A percentile compares a stretch with the other conserved stretches of the same genome.
These are phyloP conservation scores for Aspergillus pseudoterreus DNA, from an alignment of 2,329 filamentous ascomycete genomes.

Conservation along the genomic window DNA sequence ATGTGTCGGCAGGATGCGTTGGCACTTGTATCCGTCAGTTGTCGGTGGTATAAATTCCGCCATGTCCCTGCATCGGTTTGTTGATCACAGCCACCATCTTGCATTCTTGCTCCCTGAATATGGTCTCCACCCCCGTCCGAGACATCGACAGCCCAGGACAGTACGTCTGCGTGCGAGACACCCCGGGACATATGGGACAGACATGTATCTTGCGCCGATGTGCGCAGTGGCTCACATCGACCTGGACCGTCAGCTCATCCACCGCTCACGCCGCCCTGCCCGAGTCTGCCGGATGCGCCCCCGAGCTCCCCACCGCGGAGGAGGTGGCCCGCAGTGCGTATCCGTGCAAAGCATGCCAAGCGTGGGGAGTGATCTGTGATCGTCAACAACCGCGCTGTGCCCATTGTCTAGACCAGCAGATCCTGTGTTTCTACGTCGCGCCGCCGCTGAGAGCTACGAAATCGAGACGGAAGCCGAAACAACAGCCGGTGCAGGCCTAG, in stretches of 20 bases:
- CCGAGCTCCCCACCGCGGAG: too few relatives aligned
- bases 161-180: slow-evolving; percentile 3
- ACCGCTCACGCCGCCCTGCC: background rate
- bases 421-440: slow-evolving; percentile 32
- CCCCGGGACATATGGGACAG: slow-evolving; percentile 1
- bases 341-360: slow-evolving; percentile 28
- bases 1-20: too few relatives aligned
- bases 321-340: background rate
- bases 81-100: too few relatives aligned
- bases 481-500: slow-evolving; percentile 24
- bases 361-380: slow-evolving; percentile 25
- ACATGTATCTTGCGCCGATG: slow-evolving; percentile 10
- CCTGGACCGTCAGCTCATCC: slow-evolving; percentile 4
- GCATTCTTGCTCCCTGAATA: background rate
- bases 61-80: too few relatives aligned
- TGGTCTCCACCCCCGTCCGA: slow-evolving; percentile 5
- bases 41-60: too few relatives aligned
- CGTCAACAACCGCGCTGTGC: slow-evolving; percentile 26
- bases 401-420: slow-evolving; percentile 29
- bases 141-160: background rate
- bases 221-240: slow-evolving; percentile 17
- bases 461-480: too few relatives aligned
- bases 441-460: slow-evolving; percentile 7
- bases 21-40: too few relatives aligned
- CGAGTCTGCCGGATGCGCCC: background rate